Base-by-base conservation (phyloP, 2,329 filamentous ascomycete species). In the Graphilbum fragrans region DNA sequence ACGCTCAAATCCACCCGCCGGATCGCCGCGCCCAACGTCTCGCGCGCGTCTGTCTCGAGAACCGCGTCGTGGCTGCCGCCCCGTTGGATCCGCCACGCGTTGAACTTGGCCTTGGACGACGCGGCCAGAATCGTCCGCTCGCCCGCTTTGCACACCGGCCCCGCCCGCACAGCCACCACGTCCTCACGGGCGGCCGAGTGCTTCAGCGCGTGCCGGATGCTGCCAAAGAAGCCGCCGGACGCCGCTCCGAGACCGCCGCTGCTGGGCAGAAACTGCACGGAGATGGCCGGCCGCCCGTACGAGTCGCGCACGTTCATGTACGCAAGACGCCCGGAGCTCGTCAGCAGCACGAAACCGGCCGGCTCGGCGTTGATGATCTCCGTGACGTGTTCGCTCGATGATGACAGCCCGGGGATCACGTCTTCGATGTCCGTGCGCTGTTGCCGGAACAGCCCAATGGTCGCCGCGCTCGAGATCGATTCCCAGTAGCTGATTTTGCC, bases 401-500 rank as follows among this genome's bases (percentile, higher is more conserved):
- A 77, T n/a, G 29, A 7, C 61, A 95, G 71, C 46, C 82, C 82
- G 3, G 75, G 69, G 47, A 94, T 77, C 3, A 66, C 66, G 36
- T 84, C 77, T 53, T 93, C 86, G 16, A 94, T 76, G 16, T 85
- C 85, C 49, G 79, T 81, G 49, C 83, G 79, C 53, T 85, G 83
- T 56, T 93, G 82, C 49, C 83, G 81, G 53, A 90, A 84, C 33
- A 93, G 75, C 47, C 84, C 85, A 42, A 93, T 71, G 1, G 86
- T 86, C 32, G 87, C 84, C 10, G 86, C 87, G 58, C 80, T 87
- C 42, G 90, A 87, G 48, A 96, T 84, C 32, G 86, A 93, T 58
- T 96, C 92, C 87, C 92, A 96, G 59, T 92, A 96, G 35, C 86
- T 80, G 40, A 96, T 77, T 58, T 81, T 88, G 40, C 92, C 92